Conservation (phyloP, 108 stramenopile genomes). For the Cyclotella distinguenda region DNA sequence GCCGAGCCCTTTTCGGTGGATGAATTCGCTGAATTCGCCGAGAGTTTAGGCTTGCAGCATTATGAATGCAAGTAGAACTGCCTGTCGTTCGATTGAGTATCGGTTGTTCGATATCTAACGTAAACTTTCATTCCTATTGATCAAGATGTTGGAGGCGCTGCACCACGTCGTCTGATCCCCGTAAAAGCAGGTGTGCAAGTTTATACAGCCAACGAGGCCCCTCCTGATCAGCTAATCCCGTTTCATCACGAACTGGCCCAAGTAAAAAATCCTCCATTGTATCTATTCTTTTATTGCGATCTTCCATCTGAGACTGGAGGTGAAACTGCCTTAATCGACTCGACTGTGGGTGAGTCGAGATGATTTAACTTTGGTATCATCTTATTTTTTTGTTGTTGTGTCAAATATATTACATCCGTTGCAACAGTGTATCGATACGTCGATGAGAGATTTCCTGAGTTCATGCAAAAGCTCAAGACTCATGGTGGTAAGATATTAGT, state of each 20-base stretch:
- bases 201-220: conserved; percentile 80
- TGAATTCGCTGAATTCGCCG: conserved; percentile 62
- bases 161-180: conserved; percentile 65
- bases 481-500: conserved; percentile 41
- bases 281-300: conserved; percentile 82
- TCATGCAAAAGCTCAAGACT: conserved; percentile 59
- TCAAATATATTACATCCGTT: background rate
- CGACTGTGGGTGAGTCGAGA: conserved; percentile 45
- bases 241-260: conserved; percentile 89
- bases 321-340: conserved; percentile 80
- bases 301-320: conserved; percentile 68
- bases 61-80: conserved; percentile 48
- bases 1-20: conserved; percentile 48
- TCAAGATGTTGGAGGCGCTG: conserved; percentile 50
- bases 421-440: conserved; percentile 57
- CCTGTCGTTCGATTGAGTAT: background rate
- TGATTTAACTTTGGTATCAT: background rate
- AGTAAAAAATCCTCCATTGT: conserved; percentile 66
- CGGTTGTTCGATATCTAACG: background rate
- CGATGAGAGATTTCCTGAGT: conserved; percentile 55
- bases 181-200: conserved; percentile 62
- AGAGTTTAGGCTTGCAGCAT: conserved; percentile 44
- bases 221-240: conserved; percentile 74
- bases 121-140: background rate
- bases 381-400: background rate